A percentile compares a stretch with the other conserved stretches of the same genome.
These are phyloP conservation scores for Magnolia changhungtana DNA, from an alignment of 164 flowering plant genomes.

Conservation along the genomic window DNA sequence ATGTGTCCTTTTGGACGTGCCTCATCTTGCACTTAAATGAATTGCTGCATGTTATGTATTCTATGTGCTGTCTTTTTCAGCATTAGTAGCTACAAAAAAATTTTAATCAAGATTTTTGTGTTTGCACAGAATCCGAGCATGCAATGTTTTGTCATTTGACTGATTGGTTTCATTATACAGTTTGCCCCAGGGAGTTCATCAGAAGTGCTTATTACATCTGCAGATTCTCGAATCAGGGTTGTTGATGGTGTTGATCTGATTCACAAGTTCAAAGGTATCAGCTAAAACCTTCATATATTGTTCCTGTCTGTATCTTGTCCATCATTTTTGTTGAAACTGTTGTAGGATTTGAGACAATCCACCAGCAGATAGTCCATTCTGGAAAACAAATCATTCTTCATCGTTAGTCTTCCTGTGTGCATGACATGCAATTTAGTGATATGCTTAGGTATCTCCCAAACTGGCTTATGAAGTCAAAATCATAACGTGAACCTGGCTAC, in stretches of 20 bases:
- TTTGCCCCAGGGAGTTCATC: conserved; percentile 90
- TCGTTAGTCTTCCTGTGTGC: too few relatives aligned
- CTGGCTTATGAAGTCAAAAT: too few relatives aligned
- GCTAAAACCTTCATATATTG: background rate
- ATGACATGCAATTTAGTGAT: too few relatives aligned
- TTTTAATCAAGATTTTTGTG: background rate
- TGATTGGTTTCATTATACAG: conserved; percentile 33
- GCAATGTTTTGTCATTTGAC: conserved; percentile 4
- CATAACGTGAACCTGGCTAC: too few relatives aligned
- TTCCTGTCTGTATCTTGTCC: background rate
- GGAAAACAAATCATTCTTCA: too few relatives aligned
- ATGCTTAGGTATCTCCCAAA: too few relatives aligned
- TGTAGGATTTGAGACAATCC: background rate
- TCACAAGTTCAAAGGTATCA: conserved; percentile 89
- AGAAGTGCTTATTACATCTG: conserved; percentile 90
- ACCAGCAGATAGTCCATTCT: too few relatives aligned
- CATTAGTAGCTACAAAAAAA: background rate
- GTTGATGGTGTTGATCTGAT: conserved; percentile 75
- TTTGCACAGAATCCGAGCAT: conserved; percentile 1
- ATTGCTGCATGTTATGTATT: background rate
- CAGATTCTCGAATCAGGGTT: conserved; percentile 91
- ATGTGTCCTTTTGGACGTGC: background rate
- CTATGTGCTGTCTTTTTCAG: too few relatives aligned
- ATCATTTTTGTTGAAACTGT: background rate
- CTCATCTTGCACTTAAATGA: background rate